These are phyloP conservation scores for Wickerhamiella galacta DNA, from an alignment of 805 yeast species.

Conservation along the genomic window DNA sequence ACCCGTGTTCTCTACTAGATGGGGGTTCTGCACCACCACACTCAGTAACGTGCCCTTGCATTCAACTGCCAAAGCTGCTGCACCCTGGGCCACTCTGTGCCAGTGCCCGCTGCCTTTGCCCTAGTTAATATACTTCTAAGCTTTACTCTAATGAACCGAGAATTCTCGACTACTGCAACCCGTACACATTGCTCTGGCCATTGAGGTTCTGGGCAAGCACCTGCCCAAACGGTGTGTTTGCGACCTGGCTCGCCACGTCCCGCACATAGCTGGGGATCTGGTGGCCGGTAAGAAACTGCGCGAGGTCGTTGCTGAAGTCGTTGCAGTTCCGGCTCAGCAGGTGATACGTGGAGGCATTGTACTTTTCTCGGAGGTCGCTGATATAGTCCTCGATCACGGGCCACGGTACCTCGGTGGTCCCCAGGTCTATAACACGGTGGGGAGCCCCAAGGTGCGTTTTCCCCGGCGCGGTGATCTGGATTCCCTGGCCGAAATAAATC, in stretches of 20 bases:
- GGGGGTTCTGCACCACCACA: too few relatives aligned
- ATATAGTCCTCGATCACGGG: conserved; percentile 40
- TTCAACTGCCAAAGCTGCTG: too few relatives aligned
- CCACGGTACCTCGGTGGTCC: conserved; percentile 33
- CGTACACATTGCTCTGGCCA: too few relatives aligned
- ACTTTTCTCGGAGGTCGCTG: conserved; percentile 31
- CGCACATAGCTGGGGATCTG: conserved; percentile 37
- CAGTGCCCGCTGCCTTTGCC: too few relatives aligned
- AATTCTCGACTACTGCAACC: too few relatives aligned
- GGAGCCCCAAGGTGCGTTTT: conserved; percentile 45
- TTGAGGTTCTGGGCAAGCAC: too few relatives aligned
- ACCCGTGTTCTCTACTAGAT: conserved; percentile 72
- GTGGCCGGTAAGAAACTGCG: conserved; percentile 41
- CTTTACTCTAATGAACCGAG: too few relatives aligned
- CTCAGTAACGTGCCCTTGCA: too few relatives aligned
- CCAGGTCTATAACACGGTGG: conserved; percentile 34
- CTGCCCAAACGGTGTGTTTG: conserved; percentile 35
- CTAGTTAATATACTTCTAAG: too few relatives aligned
- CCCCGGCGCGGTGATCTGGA: conserved; percentile 33
- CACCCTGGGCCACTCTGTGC: too few relatives aligned
- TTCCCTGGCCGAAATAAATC: conserved; percentile 44
- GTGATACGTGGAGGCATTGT: conserved; percentile 33
- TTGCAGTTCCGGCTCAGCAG: conserved; percentile 51
- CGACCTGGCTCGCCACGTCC: conserved; percentile 35
- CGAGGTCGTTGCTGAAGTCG: conserved; percentile 42